phyloP scores from a whole-genome alignment of 2,329 filamentous ascomycete genomes.

The Sclerotinia subarctica region DNA sequence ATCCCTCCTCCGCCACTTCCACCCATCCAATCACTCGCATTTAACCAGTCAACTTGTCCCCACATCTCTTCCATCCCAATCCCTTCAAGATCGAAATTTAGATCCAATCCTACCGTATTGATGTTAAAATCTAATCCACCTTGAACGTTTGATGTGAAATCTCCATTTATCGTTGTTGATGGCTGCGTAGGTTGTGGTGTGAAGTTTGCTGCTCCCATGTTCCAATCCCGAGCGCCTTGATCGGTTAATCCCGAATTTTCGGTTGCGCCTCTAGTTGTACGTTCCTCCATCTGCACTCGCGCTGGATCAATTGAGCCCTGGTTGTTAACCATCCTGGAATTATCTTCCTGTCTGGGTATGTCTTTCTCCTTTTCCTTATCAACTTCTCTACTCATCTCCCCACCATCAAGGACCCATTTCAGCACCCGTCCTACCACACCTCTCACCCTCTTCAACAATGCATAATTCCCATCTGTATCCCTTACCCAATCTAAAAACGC shows the following conservation, averaged over 20 bases:
- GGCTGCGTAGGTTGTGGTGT: not conserved
- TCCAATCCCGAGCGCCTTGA: not conserved
- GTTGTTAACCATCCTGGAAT: not conserved
- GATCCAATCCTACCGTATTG: not conserved
- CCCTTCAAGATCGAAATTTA: not conserved
- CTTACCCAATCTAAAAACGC: constrained; percentile 37
- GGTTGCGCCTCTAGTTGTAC: not conserved
- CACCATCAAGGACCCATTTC: constrained; percentile 9
- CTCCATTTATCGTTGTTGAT: not conserved
- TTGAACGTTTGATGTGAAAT: not conserved
- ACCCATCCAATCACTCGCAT: constrained; percentile 9
- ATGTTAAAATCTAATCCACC: too few relatives aligned
- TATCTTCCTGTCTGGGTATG: not conserved
- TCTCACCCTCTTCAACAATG: constrained; percentile 22
- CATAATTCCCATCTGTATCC: constrained; percentile 36
- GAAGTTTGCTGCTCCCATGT: not conserved
- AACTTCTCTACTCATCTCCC: not conserved
- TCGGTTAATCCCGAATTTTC: not conserved
- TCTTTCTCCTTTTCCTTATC: not conserved
- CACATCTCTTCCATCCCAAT: constrained; percentile 7
- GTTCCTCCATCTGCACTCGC: not conserved
- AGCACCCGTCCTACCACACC: not conserved
- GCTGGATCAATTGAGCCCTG: not conserved
- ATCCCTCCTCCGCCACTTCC: not conserved
- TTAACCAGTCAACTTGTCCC: constrained; percentile 15